Base-by-base conservation (phyloP, 225 moss, liverwort and hornwort species). In the Straminergon stramineum region DNA sequence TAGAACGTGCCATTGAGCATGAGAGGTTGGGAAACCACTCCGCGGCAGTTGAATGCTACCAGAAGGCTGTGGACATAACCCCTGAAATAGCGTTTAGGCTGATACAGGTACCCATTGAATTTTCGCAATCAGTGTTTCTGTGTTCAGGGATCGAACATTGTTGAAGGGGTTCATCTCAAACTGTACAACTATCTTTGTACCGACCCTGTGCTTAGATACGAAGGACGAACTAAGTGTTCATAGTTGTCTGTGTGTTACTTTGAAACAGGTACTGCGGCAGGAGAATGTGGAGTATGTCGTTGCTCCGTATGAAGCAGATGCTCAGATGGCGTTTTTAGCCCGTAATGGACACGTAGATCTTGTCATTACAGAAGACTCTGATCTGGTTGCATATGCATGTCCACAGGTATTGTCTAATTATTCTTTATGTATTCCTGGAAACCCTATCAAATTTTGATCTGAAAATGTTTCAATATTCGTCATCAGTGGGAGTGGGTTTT, bases 301-400 rank as follows among this genome's bases (percentile, higher is more conserved):
- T 85, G 97, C 99, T 65, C 99, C 99, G 34, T 99, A 97, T 94
- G 99, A 99, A 94, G 99, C 99, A 74, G 97, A 99, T 92, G 97
- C 99, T 58, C 96, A 99, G 91, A 95, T 99, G 95, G 97, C 97
- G 23, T 97, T 96, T 88, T 79, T 97, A 89, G 95, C 96, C 65
- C 92, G 93, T 74, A 89, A 94, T 71, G 94, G 93, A 71, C 91
- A 92, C 83, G 99, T 97, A 91, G 95, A 99, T 90, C 93, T 99
- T 85, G 91, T 99, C 64, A 96, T 99, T 78, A 99, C 97, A 65
- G 99, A 99, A 91, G 99, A 99, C 75, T 99, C 99, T 52, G 99
- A 99, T 89, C 94, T 99, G 56, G 93, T 99, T 92, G 96, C 96
- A 58, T 97, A 99, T 89, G 95, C 94, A 34, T 97, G 97, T 88